phyloP scores from a whole-genome alignment of 257 asterid species.

The Solanum ossicruentum region DNA sequence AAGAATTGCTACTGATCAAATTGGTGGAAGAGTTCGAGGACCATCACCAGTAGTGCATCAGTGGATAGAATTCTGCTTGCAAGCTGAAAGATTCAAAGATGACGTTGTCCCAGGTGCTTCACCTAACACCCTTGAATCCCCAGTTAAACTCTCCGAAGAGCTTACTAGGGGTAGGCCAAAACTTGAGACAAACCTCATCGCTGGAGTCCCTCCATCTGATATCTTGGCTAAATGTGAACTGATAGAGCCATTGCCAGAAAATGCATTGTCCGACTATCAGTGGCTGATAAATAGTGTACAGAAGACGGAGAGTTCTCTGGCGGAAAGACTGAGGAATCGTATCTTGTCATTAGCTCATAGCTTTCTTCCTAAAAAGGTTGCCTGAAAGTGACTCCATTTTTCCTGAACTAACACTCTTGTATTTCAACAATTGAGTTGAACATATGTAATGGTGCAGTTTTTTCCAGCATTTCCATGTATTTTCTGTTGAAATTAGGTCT shows the following conservation, averaged over 20 bases:
- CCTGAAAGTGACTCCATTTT: constrained; percentile 1
- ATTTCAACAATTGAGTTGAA: neutral
- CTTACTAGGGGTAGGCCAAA: constrained; percentile 39
- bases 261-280: constrained; percentile 43
- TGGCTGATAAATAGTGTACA: constrained; percentile 41
- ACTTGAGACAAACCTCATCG: constrained; percentile 60
- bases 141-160: constrained; percentile 12
- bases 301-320: constrained; percentile 19
- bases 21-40: constrained; percentile 85
- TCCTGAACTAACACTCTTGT: neutral
- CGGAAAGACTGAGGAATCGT: constrained; percentile 10
- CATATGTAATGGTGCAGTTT: neutral
- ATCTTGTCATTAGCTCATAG: constrained; percentile 10
- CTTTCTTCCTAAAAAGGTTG: constrained; percentile 20
- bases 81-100: constrained; percentile 56
- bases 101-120: constrained; percentile 66
- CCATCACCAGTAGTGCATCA: constrained; percentile 71
- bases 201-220: constrained; percentile 54
- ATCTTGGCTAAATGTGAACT: constrained; percentile 65
- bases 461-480: neutral
- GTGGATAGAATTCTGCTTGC: constrained; percentile 88
- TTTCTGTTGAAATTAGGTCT: too few species aligned
- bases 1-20: constrained; percentile 35
- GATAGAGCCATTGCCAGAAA: constrained; percentile 70
- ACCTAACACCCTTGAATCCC: constrained; percentile 40